A percentile compares a stretch with the other conserved stretches of the same genome.
phyloP scores from a whole-genome alignment of 495 filamentous ascomycete species.

The Pyrenopolyporus hunteri region DNA sequence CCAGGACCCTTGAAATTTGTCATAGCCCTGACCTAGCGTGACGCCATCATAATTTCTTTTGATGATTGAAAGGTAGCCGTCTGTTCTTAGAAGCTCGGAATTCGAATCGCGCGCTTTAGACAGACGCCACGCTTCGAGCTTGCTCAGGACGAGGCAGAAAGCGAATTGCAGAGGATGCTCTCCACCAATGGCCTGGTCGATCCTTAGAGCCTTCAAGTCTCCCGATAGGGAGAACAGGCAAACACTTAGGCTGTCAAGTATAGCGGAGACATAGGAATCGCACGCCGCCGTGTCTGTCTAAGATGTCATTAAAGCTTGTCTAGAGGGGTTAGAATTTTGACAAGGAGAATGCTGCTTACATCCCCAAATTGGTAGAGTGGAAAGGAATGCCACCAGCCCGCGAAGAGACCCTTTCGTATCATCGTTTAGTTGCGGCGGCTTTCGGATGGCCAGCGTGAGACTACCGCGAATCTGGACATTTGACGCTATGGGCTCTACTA shows the following conservation, averaged over 20 bases:
- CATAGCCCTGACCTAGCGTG: background rate
- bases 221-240: background rate
- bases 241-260: slow-evolving; percentile 7
- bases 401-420: slow-evolving; percentile 13
- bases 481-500: slow-evolving; percentile 3
- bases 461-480: background rate
- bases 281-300: slow-evolving; percentile 5
- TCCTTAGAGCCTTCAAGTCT: background rate
- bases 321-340: no score
- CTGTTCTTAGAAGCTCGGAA: background rate
- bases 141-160: slow-evolving; percentile 18
- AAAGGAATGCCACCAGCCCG: slow-evolving; percentile 22
- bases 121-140: slow-evolving; percentile 5
- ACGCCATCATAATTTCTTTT: background rate
- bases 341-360: slow-evolving; percentile 10
- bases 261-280: background rate
- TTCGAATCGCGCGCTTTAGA: background rate
- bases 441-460: background rate
- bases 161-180: slow-evolving; percentile 21
- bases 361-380: slow-evolving; percentile 32
- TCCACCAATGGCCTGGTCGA: background rate
- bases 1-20: slow-evolving; percentile 16
- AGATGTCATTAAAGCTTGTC: background rate
- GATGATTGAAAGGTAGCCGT: background rate
- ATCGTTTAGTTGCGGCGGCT: background rate